Percentiles rank a stretch among this genome's conserved stretches.
These are phyloP conservation scores for Clavispora vitiphila DNA, from an alignment of 805 yeast species.

Conservation along the genomic window DNA sequence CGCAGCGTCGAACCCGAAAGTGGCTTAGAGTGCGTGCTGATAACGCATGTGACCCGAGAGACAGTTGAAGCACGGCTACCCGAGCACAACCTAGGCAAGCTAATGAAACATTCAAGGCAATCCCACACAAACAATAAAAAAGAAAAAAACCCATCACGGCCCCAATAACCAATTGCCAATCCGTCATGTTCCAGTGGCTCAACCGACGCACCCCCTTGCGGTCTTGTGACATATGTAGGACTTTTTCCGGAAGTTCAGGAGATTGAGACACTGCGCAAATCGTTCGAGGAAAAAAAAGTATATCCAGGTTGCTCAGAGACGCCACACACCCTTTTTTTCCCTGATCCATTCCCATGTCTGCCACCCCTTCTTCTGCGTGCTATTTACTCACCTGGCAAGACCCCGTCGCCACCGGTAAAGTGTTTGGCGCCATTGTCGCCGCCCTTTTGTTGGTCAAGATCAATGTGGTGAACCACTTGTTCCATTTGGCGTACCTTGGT, in stretches of 20 bases:
- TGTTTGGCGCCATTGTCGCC: slow-evolving; percentile 59
- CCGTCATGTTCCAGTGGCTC: no score
- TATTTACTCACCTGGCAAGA: slow-evolving; percentile 66
- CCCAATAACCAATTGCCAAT: no score
- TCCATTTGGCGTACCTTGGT: slow-evolving; percentile 55
- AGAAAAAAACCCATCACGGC: no score
- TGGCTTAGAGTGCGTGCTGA: no score
- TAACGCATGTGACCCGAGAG: no score
- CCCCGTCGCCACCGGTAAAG: slow-evolving; percentile 72
- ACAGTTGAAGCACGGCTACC: no score
- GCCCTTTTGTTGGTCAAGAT: slow-evolving; percentile 57
- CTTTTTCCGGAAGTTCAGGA: slow-evolving; percentile 2
- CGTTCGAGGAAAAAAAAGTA: not conserved
- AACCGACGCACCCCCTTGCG: not conserved
- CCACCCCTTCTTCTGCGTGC: slow-evolving; percentile 10
- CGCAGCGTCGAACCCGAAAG: no score
- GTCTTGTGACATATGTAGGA: slow-evolving; percentile 1
- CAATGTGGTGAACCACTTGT: slow-evolving; percentile 56
- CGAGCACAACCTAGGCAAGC: no score
- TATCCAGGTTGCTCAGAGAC: not conserved
- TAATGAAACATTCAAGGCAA: no score
- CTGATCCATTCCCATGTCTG: not conserved
- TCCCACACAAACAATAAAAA: no score
- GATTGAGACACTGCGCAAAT: not conserved
- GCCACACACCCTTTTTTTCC: not conserved